Conservation (phyloP, 345 rosid genomes). For the Bretschneidera sinensis region DNA sequence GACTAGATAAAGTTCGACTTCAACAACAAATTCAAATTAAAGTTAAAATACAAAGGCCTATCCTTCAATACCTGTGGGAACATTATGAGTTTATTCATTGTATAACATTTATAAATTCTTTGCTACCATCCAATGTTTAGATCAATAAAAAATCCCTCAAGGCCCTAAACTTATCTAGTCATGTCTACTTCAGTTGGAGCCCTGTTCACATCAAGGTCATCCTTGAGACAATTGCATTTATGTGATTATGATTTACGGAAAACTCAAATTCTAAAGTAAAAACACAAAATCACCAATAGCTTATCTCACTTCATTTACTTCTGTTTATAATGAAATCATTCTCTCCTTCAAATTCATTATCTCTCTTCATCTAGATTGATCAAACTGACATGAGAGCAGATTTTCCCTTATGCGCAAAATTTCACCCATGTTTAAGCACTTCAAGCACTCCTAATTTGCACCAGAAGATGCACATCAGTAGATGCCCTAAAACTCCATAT, state of each 20-base stretch:
- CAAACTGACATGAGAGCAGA: not conserved
- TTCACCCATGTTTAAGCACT: too few relatives aligned
- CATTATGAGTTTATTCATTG: not conserved
- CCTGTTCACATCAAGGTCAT: too few relatives aligned
- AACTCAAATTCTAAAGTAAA: not conserved
- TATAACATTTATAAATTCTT: too few relatives aligned
- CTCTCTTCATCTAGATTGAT: not conserved
- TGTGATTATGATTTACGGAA: too few relatives aligned
- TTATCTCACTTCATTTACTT: not conserved
- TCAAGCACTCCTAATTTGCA: too few relatives aligned
- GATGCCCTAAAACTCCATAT: too few relatives aligned
- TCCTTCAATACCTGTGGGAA: not conserved
- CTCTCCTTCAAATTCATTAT: not conserved
- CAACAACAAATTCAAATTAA: too few relatives aligned
- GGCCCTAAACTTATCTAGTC: not conserved
- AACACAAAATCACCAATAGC: not conserved
- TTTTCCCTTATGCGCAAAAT: not conserved
- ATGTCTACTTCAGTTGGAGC: not conserved
- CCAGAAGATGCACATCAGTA: too few relatives aligned
- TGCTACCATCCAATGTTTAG: constrained; percentile 3
- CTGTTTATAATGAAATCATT: too few relatives aligned
- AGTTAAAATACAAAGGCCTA: too few relatives aligned
- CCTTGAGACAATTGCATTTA: too few relatives aligned
- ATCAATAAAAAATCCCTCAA: not conserved
- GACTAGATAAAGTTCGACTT: too few relatives aligned